These are phyloP conservation scores for Suillus fuscotomentosus DNA, from an alignment of 768 basidiomycete genomes.

Conservation along the genomic window DNA sequence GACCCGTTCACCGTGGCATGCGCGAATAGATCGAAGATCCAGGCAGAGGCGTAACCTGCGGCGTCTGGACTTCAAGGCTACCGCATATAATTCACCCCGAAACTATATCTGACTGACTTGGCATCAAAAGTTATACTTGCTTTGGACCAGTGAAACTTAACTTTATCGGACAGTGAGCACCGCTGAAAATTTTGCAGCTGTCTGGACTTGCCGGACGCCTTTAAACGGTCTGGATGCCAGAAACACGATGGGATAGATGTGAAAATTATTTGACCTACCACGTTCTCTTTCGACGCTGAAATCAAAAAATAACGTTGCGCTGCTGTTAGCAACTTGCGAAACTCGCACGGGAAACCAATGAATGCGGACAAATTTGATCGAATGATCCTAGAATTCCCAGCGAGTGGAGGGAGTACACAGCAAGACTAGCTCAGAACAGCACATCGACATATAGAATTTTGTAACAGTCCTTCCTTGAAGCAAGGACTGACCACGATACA, in stretches of 20 bases:
- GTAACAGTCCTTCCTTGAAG: not conserved
- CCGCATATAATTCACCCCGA: not conserved
- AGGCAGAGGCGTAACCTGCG: not conserved
- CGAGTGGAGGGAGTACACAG: not conserved
- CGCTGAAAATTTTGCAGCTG: not conserved
- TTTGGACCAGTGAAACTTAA: not conserved
- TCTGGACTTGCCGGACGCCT: not conserved
- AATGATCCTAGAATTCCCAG: not conserved
- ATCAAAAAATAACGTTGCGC: not conserved
- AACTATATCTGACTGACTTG: not conserved
- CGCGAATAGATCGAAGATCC: conserved; percentile 1
- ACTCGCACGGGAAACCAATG: not conserved
- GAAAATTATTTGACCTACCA: not conserved
- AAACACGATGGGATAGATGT: not conserved
- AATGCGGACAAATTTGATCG: not conserved
- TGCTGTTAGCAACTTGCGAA: not conserved
- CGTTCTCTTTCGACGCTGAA: not conserved
- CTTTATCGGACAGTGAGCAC: not conserved
- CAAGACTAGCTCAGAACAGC: not conserved
- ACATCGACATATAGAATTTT: not conserved
- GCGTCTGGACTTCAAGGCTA: not conserved
- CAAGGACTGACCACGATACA: conserved; percentile 1
- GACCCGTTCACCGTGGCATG: not conserved
- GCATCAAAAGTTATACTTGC: not conserved
- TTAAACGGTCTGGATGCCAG: not conserved